phyloP scores from a whole-genome alignment of 371 early-diverging fungal genomes.

The Actinomortierella ambigua region DNA sequence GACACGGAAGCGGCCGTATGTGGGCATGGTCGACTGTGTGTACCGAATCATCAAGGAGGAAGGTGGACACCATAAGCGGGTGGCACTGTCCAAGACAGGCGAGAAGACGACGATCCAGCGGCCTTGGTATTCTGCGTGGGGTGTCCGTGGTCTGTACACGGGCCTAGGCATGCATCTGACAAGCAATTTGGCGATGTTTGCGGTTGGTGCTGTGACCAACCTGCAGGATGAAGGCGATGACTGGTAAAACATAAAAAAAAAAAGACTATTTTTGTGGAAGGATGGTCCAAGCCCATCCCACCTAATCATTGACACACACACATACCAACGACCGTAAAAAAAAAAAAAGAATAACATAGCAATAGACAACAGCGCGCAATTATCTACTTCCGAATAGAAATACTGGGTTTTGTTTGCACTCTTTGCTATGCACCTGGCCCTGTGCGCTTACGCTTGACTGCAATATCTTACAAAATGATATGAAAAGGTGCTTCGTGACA shows the following conservation, averaged over 20 bases:
- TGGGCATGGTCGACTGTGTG: conserved; percentile 78
- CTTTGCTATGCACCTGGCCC: too few relatives aligned
- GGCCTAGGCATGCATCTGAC: conserved; percentile 78
- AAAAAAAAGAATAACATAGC: too few relatives aligned
- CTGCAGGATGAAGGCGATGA: conserved; percentile 60
- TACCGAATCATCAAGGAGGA: conserved; percentile 89
- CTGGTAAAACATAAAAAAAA: conserved; percentile 15
- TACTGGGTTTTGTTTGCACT: too few relatives aligned
- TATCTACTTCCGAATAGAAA: too few relatives aligned
- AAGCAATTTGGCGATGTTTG: conserved; percentile 66
- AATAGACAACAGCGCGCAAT: too few relatives aligned
- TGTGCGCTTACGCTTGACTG: too few relatives aligned
- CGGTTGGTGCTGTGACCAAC: conserved; percentile 63
- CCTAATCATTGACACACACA: too few relatives aligned
- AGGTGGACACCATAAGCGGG: conserved; percentile 54
- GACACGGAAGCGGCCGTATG: conserved; percentile 78
- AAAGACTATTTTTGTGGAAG: too few relatives aligned
- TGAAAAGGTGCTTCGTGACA: too few relatives aligned
- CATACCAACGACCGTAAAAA: too few relatives aligned
- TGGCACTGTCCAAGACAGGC: conserved; percentile 15
- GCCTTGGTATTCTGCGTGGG: conserved; percentile 65
- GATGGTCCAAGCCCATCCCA: too few relatives aligned
- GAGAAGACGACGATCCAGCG: conserved; percentile 23
- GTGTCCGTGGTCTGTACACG: conserved; percentile 78
- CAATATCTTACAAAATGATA: too few relatives aligned